Evolutionary conservation across 106 monocot species (phyloP).

Genomic region (Phalaenopsis aphrodite): DNA sequence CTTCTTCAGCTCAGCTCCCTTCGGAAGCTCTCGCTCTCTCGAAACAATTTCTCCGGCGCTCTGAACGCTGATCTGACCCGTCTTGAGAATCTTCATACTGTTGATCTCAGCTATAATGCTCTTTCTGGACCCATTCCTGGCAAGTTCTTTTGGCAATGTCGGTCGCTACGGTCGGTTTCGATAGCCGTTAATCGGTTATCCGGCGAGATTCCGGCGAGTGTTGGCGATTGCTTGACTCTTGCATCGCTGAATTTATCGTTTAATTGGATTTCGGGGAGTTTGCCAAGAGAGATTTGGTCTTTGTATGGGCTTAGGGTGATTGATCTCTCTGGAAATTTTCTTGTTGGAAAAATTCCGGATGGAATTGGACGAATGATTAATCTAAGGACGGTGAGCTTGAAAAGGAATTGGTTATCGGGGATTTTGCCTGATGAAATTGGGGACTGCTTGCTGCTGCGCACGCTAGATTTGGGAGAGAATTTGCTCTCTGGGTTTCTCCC

Average conservation of each 20-base stretch:
- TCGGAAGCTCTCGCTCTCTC: conserved; percentile 48
- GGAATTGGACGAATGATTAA: conserved; percentile 36
- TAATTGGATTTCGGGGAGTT: conserved; percentile 52
- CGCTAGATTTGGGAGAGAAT: conserved; percentile 51
- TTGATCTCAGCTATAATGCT: conserved; percentile 60
- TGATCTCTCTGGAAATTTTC: conserved; percentile 67
- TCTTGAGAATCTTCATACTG: conserved; percentile 25
- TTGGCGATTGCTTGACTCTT: conserved; percentile 49
- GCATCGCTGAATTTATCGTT: conserved; percentile 45
- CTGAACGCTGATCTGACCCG: conserved; percentile 36
- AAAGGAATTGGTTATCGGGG: conserved; percentile 46
- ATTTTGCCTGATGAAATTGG: conserved; percentile 47
- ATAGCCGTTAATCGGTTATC: conserved; percentile 38
- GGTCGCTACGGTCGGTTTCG: conserved; percentile 33
- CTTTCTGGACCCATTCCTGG: conserved; percentile 54
- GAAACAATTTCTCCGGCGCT: conserved; percentile 71
- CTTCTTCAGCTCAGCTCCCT: conserved; percentile 72
- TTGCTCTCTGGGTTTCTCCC: conserved; percentile 47
- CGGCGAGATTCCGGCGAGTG: conserved; percentile 36
- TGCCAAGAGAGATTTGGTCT: conserved; percentile 53
- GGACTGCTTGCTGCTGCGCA: conserved; percentile 29
- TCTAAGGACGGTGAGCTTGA: conserved; percentile 40
- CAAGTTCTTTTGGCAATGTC: conserved; percentile 51
- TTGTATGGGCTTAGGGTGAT: conserved; percentile 41
- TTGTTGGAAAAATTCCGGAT: conserved; percentile 42